Evolutionary conservation across 352 stramenopile species (phyloP), one percentile per base, ranked within the genome.

Genomic region (Pythium plurisporium): DNA sequence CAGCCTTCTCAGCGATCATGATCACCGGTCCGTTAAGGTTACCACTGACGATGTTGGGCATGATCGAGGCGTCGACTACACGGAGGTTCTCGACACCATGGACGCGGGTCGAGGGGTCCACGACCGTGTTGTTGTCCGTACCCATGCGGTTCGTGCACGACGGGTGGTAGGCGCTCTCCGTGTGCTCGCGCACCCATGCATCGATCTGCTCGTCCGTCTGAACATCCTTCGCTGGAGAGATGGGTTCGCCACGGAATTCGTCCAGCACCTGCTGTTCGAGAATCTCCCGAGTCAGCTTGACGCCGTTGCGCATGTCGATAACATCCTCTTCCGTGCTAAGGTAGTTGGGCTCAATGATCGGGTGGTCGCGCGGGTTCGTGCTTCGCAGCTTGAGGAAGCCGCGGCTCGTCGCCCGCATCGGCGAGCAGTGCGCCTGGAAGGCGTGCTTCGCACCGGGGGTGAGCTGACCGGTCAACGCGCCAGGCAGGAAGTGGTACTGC

Each of bases 11-110:
- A 11, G 87, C 94, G 31, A 98, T 73, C 75, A 97, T 96, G 65
- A 97, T 95, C 27, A 91, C 88, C n/a, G 91, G 95, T 2, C 69
- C 89, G 67, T 98, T 97, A 17, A 96, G 76, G 64, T 98, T 98
- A 41, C 94, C 94, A 49, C 89, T 97, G 48, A 97, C 74, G 47
- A 98, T 96, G 65, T 89, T 94, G 36, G 93, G 93, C 78, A 98
- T 97, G 59, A 97, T 89, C 37, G 86, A 97, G 27, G 94, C 91
- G 62, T 98, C 94, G 3, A 94, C 89, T 11, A 98, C 70, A 29
- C 88, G 83, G 31, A 98, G 71, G 48, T 86, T 82, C 23, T 96
- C 74, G 17, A 97, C 42, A 17, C 89, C 91, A 45, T 93, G 80
- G 22, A 98, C 90, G 15, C 74, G 74, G 33, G 92, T 88, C 47